A percentile compares a stretch with the other conserved stretches of the same genome.
phyloP scores from a whole-genome alignment of 2,329 filamentous ascomycete genomes.

The Volutella citrinella region DNA sequence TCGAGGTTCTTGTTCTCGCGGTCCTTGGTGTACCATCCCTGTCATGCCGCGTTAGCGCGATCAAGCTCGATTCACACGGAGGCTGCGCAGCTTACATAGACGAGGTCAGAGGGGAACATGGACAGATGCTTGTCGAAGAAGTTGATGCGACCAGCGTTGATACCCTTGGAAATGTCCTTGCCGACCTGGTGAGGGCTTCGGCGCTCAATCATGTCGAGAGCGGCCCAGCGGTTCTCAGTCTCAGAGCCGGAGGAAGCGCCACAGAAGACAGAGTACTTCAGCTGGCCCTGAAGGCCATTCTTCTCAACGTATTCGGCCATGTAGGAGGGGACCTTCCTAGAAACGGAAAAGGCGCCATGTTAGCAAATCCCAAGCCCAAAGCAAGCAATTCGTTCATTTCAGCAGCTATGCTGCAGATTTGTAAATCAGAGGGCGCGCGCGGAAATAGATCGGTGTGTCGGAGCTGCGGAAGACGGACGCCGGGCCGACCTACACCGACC shows the following conservation, averaged over 20 bases:
- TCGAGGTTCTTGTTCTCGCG: conserved; percentile 72
- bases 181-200: conserved; percentile 84
- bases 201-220: conserved; percentile 84
- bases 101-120: conserved; percentile 86
- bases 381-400: too few relatives aligned
- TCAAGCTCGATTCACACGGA: too few relatives aligned
- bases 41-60: too few relatives aligned
- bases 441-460: too few relatives aligned
- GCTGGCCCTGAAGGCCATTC: conserved; percentile 77
- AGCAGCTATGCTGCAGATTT: too few relatives aligned
- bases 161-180: conserved; percentile 85
- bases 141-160: conserved; percentile 83
- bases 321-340: conserved; percentile 76
- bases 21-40: conserved; percentile 82
- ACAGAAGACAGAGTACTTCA: conserved; percentile 85
- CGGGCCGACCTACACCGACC: too few relatives aligned
- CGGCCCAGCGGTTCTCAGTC: conserved; percentile 90
- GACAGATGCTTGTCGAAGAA: conserved; percentile 94
- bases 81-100: conserved; percentile 66
- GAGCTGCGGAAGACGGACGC: too few relatives aligned
- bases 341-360: conserved; percentile 5
- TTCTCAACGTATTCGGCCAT: conserved; percentile 87
- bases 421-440: too few relatives aligned
- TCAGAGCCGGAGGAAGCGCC: conserved; percentile 87
- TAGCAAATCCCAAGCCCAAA: conserved; percentile 9